Evolutionary conservation across 2,329 filamentous ascomycete species (phyloP).

Genomic region (Neocucurbitaria cava): DNA sequence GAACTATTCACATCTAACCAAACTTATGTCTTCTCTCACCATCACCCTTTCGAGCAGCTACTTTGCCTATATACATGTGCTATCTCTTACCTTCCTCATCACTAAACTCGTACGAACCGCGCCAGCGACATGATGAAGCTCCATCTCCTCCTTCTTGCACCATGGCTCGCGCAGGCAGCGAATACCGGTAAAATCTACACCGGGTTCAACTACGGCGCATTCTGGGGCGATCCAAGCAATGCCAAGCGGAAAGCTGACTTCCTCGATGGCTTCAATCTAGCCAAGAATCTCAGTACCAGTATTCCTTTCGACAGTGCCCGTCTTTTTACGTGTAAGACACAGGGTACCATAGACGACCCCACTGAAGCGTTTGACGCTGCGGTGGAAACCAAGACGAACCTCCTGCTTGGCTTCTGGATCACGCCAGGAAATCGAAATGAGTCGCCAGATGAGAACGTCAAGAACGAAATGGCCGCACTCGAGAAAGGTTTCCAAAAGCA

Average conservation of each 20-base stretch:
- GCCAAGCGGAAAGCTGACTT: constrained; percentile 33
- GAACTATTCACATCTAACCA: no score
- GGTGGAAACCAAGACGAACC: constrained; percentile 38
- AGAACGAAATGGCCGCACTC: constrained; percentile 41
- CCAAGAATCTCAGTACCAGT: constrained; percentile 40
- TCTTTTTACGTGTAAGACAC: constrained; percentile 70
- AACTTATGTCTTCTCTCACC: no score
- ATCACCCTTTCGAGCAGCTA: not conserved
- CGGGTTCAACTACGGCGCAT: constrained; percentile 39
- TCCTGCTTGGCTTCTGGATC: constrained; percentile 45
- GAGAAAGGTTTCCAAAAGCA: constrained; percentile 39
- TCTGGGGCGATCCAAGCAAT: constrained; percentile 24
- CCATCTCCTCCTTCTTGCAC: not conserved
- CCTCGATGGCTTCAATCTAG: constrained; percentile 27
- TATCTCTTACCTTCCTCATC: not conserved
- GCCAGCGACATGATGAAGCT: constrained; percentile 7
- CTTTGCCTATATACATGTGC: not conserved
- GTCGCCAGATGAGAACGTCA: constrained; percentile 50
- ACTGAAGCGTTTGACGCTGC: constrained; percentile 58
- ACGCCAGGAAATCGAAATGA: constrained; percentile 14
- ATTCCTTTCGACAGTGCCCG: constrained; percentile 71
- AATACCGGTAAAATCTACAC: constrained; percentile 29
- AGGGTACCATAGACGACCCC: constrained; percentile 57
- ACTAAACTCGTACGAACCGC: not conserved
- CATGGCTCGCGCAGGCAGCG: constrained; percentile 13